Evolutionary conservation across 192 early-diverging fungal genomes (phyloP).

Genomic region (Cladochytrium replicatum): DNA sequence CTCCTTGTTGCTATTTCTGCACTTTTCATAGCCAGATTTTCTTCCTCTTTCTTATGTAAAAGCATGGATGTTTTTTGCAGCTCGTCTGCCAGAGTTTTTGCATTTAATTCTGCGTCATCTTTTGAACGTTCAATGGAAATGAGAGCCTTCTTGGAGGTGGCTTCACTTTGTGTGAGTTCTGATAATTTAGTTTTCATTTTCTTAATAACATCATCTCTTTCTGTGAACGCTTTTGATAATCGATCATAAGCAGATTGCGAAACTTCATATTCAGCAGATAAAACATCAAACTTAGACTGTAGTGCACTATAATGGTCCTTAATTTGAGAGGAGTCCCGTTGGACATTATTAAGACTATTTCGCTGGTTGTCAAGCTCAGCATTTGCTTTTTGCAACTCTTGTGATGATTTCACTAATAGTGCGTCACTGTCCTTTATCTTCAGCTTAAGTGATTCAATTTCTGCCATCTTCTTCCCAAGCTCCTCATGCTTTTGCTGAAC

Average conservation of each 20-base stretch:
- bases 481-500: constrained; percentile 30
- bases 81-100: too few relatives aligned
- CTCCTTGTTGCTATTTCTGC: constrained; percentile 2
- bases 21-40: constrained; percentile 10
- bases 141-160: constrained; percentile 15
- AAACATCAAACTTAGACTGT: constrained; percentile 18
- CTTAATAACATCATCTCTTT: constrained; percentile 39
- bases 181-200: constrained; percentile 32
- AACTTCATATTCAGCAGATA: constrained; percentile 33
- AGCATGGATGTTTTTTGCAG: too few relatives aligned
- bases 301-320: constrained; percentile 16
- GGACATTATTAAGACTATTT: too few relatives aligned
- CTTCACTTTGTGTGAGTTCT: constrained; percentile 26
- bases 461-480: constrained; percentile 11
- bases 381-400: too few relatives aligned
- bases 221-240: constrained; percentile 21
- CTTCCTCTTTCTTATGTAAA: constrained; percentile 45
- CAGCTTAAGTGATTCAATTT: constrained; percentile 21
- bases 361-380: too few relatives aligned
- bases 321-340: too few relatives aligned
- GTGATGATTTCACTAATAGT: too few relatives aligned
- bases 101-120: too few relatives aligned
- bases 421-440: too few relatives aligned
- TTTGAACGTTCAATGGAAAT: too few relatives aligned
- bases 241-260: constrained; percentile 24